These are phyloP conservation scores for Citrus maxima DNA, from an alignment of 345 rosid species.

Conservation along the genomic window DNA sequence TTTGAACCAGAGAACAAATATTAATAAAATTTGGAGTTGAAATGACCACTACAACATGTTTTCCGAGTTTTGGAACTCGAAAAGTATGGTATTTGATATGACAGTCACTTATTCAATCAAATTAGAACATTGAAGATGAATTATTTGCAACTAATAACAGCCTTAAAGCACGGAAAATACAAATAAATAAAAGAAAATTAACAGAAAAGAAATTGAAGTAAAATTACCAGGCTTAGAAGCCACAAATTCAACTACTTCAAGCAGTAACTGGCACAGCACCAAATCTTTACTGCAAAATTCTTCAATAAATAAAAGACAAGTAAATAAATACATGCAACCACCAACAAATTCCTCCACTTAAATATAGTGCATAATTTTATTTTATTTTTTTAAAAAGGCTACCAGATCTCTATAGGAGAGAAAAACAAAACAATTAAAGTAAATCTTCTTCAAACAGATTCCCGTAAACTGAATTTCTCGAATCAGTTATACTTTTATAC, in stretches of 20 bases:
- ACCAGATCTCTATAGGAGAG: slow-evolving; percentile 2
- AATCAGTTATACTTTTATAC: not conserved
- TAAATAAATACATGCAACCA: not conserved
- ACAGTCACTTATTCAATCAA: not conserved
- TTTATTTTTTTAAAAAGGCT: not conserved
- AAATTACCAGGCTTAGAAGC: slow-evolving; percentile 9
- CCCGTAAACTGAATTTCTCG: not conserved
- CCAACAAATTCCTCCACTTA: not conserved
- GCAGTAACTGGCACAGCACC: not conserved
- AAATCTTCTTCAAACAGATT: not conserved
- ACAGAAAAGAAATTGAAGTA: not conserved
- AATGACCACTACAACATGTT: not conserved
- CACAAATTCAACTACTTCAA: not conserved
- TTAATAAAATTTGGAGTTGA: not conserved
- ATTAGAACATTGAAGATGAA: not conserved
- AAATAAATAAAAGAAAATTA: not conserved
- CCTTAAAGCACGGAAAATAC: not conserved
- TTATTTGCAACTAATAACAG: not conserved
- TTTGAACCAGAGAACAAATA: not conserved
- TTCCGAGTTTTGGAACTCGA: not conserved
- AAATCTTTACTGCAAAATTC: slow-evolving; percentile 7
- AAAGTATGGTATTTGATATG: not conserved
- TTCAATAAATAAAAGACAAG: not conserved
- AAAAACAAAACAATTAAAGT: not conserved
- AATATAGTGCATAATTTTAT: not conserved